These are phyloP conservation scores for Flueggea neowawraea DNA, from an alignment of 441 rosid species.

Conservation along the genomic window DNA sequence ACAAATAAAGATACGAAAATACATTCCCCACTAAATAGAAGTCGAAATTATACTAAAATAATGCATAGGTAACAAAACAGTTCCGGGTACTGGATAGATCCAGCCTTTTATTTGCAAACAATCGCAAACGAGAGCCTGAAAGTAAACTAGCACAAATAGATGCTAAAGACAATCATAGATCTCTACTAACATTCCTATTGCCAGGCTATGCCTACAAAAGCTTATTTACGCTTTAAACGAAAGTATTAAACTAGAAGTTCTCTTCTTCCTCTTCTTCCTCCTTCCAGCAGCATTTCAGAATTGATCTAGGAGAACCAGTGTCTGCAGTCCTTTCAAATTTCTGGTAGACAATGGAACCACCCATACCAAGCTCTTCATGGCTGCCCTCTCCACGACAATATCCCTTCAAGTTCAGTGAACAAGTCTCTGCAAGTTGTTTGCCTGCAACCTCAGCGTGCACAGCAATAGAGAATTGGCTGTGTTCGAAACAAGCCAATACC, in stretches of 20 bases:
- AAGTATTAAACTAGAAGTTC: conserved; percentile 8
- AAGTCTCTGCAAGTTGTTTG: conserved; percentile 20
- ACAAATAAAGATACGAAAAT: too few relatives aligned
- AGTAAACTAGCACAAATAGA: too few relatives aligned
- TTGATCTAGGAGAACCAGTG: conserved; percentile 48
- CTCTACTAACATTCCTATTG: conserved; percentile 4
- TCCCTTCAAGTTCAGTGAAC: conserved; percentile 42
- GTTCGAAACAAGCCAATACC: conserved; percentile 63
- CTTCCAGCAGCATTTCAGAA: conserved; percentile 49
- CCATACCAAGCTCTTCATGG: conserved; percentile 54
- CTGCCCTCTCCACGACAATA: conserved; percentile 48
- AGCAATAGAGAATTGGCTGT: conserved; percentile 59
- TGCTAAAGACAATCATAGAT: too few relatives aligned
- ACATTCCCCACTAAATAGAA: too few relatives aligned
- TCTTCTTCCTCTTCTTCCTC: conserved; percentile 52
- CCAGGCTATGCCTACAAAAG: conserved; percentile 17
- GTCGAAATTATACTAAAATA: too few relatives aligned
- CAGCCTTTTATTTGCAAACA: too few relatives aligned
- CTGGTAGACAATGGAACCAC: conserved; percentile 60
- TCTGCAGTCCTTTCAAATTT: conserved; percentile 30
- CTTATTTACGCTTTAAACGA: conserved; percentile 11
- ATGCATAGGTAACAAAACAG: too few relatives aligned
- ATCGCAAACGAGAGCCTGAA: too few relatives aligned
- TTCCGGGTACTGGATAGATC: too few relatives aligned
- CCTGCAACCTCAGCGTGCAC: conserved; percentile 40